Base-by-base conservation (phyloP, 2,329 filamentous ascomycete genomes). In the Neofusicoccum umdonicola region DNA sequence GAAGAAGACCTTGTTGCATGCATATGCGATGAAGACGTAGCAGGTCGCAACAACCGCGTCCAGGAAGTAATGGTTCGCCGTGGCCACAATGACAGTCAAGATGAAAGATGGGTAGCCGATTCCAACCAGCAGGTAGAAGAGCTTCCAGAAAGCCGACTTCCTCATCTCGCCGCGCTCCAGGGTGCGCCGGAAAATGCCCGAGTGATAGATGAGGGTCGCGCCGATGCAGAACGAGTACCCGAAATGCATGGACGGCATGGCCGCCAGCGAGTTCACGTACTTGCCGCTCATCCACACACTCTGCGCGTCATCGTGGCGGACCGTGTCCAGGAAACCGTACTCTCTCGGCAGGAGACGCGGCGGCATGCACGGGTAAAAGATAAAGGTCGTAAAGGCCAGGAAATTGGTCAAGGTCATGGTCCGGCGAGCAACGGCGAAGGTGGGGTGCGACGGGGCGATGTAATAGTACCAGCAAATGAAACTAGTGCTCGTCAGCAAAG, bases 391-490 rank as follows among this genome's bases (percentile, higher is more conserved):
- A 71, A 85, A 84, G 54, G 83, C 81, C 68, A 82, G 74, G 70
- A 85, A 81, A 72, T 85, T 85, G 66, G 82, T 83, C 22, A 85
- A 75, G 5, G 79, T 81, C 72, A 82, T 77, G 39, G 80, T 81
- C 13, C 80, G 78, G 64, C 80, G 79, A 51, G 75, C 79, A 42
- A 74, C 70, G 45, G 80, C 75, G 67, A 81, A 82, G 19, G 77
- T 78, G 35, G 76, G 71, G 71, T 82, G 80, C 1, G 77, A 82
- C 3, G 83, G 82, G 3, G 86, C 85, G 47, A 83, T 81, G 71
- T 85, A 85, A 74, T 88, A 88, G 74, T 86, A 88, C 82, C 84
- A 88, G 48, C 83, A 85, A 61, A 88, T 84, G 72, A 88, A 88
- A 63, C 85, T 87, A 67, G 12, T 34, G 52, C 42, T 35, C 48